These are phyloP conservation scores for Macadamia integrifolia DNA, from an alignment of 164 flowering plant species.

Conservation along the genomic window DNA sequence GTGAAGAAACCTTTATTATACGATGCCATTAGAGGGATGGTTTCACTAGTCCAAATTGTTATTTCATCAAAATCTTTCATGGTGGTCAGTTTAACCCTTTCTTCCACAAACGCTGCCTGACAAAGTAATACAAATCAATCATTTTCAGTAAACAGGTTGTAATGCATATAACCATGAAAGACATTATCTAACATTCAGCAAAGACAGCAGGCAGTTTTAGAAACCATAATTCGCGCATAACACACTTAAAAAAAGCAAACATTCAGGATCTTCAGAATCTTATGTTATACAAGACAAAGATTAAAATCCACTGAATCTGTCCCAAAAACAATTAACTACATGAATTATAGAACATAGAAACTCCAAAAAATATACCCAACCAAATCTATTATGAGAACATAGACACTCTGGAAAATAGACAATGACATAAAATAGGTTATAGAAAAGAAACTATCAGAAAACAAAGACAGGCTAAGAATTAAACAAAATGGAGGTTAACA, in stretches of 20 bases:
- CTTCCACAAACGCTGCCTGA: constrained; percentile 64
- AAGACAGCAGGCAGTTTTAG: background rate
- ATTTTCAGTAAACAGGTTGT: background rate
- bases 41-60: constrained; percentile 89
- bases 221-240: background rate
- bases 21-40: constrained; percentile 79
- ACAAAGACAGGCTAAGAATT: background rate
- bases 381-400: no score
- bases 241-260: background rate
- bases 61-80: constrained; percentile 88
- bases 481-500: background rate
- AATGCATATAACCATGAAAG: background rate
- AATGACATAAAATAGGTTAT: no score
- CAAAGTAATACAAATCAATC: constrained; percentile 7
- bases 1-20: constrained; percentile 62
- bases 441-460: no score
- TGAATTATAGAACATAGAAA: background rate
- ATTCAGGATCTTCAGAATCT: background rate
- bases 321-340: background rate
- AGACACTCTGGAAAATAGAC: no score
- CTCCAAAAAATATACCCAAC: background rate
- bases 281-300: background rate
- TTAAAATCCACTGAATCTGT: background rate
- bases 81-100: constrained; percentile 58
- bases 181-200: background rate